These are phyloP conservation scores for Clonostachys chloroleuca DNA, from an alignment of 2,329 filamentous ascomycete genomes.

Conservation along the genomic window DNA sequence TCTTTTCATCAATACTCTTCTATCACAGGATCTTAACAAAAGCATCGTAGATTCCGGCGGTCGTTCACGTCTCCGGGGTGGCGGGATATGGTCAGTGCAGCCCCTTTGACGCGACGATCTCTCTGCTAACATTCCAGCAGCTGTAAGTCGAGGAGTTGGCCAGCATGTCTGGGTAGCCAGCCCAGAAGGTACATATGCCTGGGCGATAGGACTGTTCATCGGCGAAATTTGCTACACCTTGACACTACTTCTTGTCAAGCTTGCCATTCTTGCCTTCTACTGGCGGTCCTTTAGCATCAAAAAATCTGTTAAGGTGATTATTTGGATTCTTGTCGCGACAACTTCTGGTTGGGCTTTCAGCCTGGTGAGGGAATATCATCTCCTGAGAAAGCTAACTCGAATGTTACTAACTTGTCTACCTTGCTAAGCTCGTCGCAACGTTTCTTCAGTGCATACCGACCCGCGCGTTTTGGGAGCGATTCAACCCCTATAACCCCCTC, in stretches of 20 bases:
- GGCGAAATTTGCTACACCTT: not conserved
- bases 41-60: too few species aligned
- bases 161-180: not conserved
- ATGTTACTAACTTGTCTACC: too few species aligned
- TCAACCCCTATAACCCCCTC: constrained; percentile 18
- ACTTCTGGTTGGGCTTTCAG: constrained; percentile 3
- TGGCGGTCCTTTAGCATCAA: constrained; percentile 5
- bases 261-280: constrained; percentile 7
- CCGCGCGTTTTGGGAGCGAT: too few species aligned
- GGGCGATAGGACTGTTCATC: not conserved
- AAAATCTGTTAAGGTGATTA: constrained; percentile 3
- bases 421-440: constrained; percentile 14
- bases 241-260: constrained; percentile 6
- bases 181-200: not conserved
- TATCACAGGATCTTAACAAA: too few species aligned
- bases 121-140: not conserved
- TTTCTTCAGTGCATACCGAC: constrained; percentile 35
- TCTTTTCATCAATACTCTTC: too few species aligned
- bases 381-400: too few species aligned
- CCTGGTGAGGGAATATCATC: too few species aligned
- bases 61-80: not conserved
- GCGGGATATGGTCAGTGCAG: not conserved
- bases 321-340: constrained; percentile 2
- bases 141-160: not conserved
- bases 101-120: not conserved